These are phyloP conservation scores for Eucalyptus marginata DNA, from an alignment of 345 rosid genomes.

Conservation along the genomic window DNA sequence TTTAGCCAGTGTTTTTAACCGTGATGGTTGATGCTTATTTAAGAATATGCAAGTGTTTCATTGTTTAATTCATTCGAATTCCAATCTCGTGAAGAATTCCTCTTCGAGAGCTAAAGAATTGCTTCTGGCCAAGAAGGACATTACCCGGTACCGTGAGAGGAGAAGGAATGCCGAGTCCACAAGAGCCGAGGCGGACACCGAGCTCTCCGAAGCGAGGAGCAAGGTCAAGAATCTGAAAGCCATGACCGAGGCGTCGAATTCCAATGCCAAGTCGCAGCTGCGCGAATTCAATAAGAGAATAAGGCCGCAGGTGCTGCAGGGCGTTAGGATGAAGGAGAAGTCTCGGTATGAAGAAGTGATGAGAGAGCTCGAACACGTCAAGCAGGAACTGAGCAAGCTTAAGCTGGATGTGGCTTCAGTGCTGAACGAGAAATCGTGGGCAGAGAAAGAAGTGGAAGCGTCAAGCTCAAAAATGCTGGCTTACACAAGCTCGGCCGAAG, in stretches of 20 bases:
- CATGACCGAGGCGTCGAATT: constrained; percentile 31
- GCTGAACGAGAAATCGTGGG: constrained; percentile 37
- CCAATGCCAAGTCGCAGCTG: constrained; percentile 5
- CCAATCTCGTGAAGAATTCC: constrained; percentile 5
- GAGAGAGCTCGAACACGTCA: constrained; percentile 46
- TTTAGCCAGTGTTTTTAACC: neutral
- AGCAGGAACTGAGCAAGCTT: constrained; percentile 54
- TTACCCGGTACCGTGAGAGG: constrained; percentile 33
- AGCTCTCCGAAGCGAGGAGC: constrained; percentile 28
- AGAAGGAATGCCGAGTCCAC: constrained; percentile 30
- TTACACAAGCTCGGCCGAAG: constrained; percentile 17
- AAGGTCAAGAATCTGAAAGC: constrained; percentile 32
- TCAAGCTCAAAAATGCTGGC: constrained; percentile 9
- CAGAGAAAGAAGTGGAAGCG: constrained; percentile 32
- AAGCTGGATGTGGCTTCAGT: constrained; percentile 69
- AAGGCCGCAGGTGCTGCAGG: constrained; percentile 1
- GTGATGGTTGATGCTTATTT: neutral
- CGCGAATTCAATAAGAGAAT: constrained; percentile 10
- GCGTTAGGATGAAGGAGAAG: neutral
- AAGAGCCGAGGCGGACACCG: constrained; percentile 40
- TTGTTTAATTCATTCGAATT: neutral
- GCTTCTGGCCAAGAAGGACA: constrained; percentile 40
- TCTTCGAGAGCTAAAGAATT: constrained; percentile 50
- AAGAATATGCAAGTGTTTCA: neutral
- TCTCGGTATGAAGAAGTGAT: constrained; percentile 18